Base-by-base conservation (phyloP, 371 early-diverging fungal genomes). In the Dichotomocladium elegans region DNA sequence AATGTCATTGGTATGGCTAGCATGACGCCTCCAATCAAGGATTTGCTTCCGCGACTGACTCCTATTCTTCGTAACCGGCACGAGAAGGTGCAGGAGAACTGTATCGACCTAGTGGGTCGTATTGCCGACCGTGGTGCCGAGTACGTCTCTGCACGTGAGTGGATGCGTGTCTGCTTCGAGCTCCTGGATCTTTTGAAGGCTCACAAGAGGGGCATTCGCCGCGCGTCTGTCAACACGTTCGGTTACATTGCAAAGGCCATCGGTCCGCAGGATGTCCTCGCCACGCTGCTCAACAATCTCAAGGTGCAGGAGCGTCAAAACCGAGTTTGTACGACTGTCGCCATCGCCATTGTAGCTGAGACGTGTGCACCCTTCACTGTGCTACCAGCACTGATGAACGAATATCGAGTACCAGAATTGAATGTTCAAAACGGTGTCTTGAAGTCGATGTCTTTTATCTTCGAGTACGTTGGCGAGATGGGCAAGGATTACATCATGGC, bases 161-260 rank as follows among this genome's bases (percentile, higher is more conserved):
- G 99, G 99, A 96, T 99, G 96, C 90, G 99, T 50, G 95, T 95
- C 55, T 97, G 97, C 58, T 98, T 98, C 62, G 98, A 96, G 66
- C 74, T 99, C 37, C 77, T 98, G 37, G 99, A 98, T 66, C 81
- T 95, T 70, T 79, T 99, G 42, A 94, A 95, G 63, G 96, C 99
- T 1, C 95, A 94, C 77, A 91, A 91, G 64, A 96, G 91, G 77
- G 92, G 91, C 33, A 96, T 95, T 64, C 91, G 98, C 26, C 88
- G 96, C 51, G 95, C 96, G 0, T 90, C 96, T 10, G 93, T 96
- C 61, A 94, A 90, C 72, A 98, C 97, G 0, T 95, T 99, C 70
- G 98, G 98, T 52, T 95, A 95, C 66, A 97, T 99, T 67, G 96
- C 99, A 61, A 92, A 93, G 65, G 98, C 97, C n/a, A 96, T 98